Base-by-base conservation (phyloP, 768 basidiomycete genomes). In the Leccinum subtestaceum region DNA sequence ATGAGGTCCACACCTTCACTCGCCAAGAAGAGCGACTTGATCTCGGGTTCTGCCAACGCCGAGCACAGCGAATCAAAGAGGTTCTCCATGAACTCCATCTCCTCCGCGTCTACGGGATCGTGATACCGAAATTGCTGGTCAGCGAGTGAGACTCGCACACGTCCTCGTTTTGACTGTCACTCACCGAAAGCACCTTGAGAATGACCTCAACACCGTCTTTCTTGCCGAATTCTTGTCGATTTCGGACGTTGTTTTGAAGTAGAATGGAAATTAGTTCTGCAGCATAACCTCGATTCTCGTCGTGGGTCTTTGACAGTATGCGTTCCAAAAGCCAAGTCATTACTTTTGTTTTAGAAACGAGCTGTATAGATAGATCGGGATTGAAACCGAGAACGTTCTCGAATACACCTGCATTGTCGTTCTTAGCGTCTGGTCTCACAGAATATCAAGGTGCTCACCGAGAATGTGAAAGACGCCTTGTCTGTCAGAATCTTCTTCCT, bases 21-120 rank as follows among this genome's bases (percentile, higher is more conserved):
- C 10, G 86, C 84, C n/a, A 94, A 75, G 75, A 99, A 98, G 4
- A 86, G 74, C 17, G 80, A 72, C 74, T 98, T 98, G 70, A 89
- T 84, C 50, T 85, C 78, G 13, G 86, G 78, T 72, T 96, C 95
- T 34, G 79, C 83, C 23, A 98, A 78, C 0, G 88, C 82, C 1
- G 95, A 95, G 70, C 97, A 98, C 23, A 99, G 74, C 0, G 87
- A 74, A 70, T 98, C 92, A 69, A 98, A 98, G 4, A 93, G 67
- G 72, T 99, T 98, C 71, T 98, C 97, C 95, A 98, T 95, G 74
- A 94, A 98, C 72, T 99, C 97, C 5, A 85, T 80, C 75, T 99
- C 97, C 61, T 98, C 97, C 8, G 88, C 81, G 63, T 95, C 88
- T 0, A 77, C 76, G 13, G 96, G 96, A 68, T 98, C 91, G 57